Evolutionary conservation across 1,284 basidiomycete genomes (phyloP).

Genomic region (Pulveroboletus sp.): DNA sequence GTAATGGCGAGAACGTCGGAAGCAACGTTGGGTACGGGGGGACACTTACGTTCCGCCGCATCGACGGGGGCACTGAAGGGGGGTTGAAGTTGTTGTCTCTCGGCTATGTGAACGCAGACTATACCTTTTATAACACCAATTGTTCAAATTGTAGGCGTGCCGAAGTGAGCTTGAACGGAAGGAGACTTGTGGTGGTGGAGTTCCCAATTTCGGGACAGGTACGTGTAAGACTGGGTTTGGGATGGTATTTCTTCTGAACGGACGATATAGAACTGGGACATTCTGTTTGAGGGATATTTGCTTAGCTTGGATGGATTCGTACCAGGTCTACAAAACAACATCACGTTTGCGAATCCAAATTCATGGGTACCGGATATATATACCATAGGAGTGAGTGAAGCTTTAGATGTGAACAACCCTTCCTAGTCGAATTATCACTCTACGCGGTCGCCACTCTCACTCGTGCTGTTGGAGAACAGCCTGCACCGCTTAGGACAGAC

Average conservation of each 20-base stretch:
- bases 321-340: constrained; percentile 4
- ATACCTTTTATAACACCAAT: constrained; percentile 5
- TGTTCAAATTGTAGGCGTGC: constrained; percentile 15
- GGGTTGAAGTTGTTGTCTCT: constrained; percentile 11
- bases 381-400: too few relatives aligned
- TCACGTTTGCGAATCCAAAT: constrained; percentile 9
- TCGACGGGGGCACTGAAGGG: constrained; percentile 12
- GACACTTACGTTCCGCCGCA: constrained; percentile 6
- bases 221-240: not conserved
- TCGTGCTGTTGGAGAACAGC: too few relatives aligned
- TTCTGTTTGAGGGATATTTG: constrained; percentile 6
- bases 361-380: constrained; percentile 14
- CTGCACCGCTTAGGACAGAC: too few relatives aligned
- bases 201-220: constrained; percentile 20
- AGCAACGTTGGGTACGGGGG: constrained; percentile 4
- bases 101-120: constrained; percentile 16
- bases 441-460: too few relatives aligned
- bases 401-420: too few relatives aligned
- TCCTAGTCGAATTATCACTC: too few relatives aligned
- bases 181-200: not conserved
- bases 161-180: constrained; percentile 8
- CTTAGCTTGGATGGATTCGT: constrained; percentile 12
- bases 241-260: not conserved
- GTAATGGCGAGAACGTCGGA: not conserved
- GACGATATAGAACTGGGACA: constrained; percentile 7